Base-by-base conservation (phyloP, 352 stramenopile genomes). In the Globisporangium yorkense region DNA sequence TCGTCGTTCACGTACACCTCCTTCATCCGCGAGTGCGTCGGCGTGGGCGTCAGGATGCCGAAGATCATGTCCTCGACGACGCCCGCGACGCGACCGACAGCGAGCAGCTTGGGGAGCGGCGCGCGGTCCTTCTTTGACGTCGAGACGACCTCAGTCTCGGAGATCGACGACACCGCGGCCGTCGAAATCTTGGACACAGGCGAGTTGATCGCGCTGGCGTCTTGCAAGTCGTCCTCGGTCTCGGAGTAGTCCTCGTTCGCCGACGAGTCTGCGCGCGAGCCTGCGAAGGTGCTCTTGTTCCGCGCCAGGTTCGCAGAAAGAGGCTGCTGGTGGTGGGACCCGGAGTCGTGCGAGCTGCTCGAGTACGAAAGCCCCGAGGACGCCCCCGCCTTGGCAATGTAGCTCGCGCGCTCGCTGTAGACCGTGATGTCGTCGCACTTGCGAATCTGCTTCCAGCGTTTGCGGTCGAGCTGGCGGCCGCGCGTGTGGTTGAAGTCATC, bases 11-110 rank as follows among this genome's bases (percentile, higher is more conserved):
- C 72, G 54, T 77, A 84, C 7, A 63, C 65, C 1, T 61, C 54
- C 21, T 71, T 73, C 43, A 75, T 67, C 29, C 71, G 59, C 12
- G 74, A 58, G 2, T 67, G 63, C 5, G 67, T 62, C 0, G 62
- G 58, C 33, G 80, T 72, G 16, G 71, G 74, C 20, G 70, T 67
- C 21, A 68, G 47, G 27, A 75, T 37, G 6, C 70, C 72, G 45
- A 76, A 78, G 70, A 89, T 71, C 41, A 74, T 67, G 37, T 89
- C 78, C 18, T 89, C 76, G 12, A 89, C 57, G 8, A 60, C 71
- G 5, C 76, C 79, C 5, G 54, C 39, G 24, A 84, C 57, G 2
- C 63, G 67, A 4, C 78, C 78, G 10, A 80, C 53, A 0, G 70
- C 76, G 10, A 86, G 51, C 0, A 88, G 48, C 52, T 69, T 66